Conservation (phyloP, 257 asterid species). For the Petunia axillaris region DNA sequence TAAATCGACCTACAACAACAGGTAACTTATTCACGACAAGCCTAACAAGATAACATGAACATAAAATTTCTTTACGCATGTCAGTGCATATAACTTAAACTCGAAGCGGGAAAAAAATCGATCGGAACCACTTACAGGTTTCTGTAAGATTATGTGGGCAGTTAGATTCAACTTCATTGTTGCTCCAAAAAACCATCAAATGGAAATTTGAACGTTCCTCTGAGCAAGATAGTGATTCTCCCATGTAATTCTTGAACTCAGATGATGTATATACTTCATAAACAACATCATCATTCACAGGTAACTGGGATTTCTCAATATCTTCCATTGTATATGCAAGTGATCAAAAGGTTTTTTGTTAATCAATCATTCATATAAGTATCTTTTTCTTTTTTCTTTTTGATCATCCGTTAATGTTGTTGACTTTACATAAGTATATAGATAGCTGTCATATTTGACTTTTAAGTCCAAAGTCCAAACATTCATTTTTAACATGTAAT, state of each 20-base stretch:
- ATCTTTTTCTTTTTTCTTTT: background rate
- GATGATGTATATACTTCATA: slow-evolving; percentile 24
- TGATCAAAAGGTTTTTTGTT: slow-evolving; percentile 3
- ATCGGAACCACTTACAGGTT: background rate
- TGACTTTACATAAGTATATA: background rate
- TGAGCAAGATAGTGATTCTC: slow-evolving; percentile 7
- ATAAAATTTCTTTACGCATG: background rate
- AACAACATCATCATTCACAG: slow-evolving; percentile 11
- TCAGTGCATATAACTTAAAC: background rate
- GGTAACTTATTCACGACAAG: background rate
- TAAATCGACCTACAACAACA: background rate
- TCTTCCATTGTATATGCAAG: slow-evolving; percentile 15
- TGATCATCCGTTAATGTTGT: background rate
- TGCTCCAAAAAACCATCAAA: slow-evolving; percentile 24
- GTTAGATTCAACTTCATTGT: background rate
- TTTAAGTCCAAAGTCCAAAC: no score
- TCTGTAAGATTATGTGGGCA: background rate
- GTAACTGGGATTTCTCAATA: background rate
- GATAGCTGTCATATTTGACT: no score
- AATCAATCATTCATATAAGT: background rate
- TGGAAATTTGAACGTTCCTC: slow-evolving; percentile 25
- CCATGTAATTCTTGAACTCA: slow-evolving; percentile 25
- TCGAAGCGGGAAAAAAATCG: background rate
- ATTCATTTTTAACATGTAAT: no score
- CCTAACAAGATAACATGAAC: background rate